Conservation (phyloP, 2,329 filamentous ascomycete species). For the Calonectria henricotiae region DNA sequence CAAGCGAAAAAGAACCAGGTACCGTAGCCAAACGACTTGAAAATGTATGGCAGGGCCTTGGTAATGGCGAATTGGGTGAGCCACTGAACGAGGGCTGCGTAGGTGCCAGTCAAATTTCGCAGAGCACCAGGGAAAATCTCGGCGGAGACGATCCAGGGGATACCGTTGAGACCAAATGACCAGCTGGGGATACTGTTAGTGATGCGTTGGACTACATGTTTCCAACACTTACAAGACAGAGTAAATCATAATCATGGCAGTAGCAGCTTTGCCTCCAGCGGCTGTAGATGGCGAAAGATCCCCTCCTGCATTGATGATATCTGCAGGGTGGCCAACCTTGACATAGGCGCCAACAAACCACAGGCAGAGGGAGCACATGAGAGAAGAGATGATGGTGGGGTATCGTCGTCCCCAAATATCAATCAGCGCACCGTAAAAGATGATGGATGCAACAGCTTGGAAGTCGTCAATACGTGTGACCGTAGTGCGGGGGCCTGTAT, state of each 20-base stretch:
- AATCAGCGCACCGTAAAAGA: constrained; percentile 61
- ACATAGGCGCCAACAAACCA: constrained; percentile 71
- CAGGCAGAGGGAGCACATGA: constrained; percentile 66
- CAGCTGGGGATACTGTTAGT: constrained; percentile 52
- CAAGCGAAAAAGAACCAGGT: constrained; percentile 73
- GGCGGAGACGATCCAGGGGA: constrained; percentile 64
- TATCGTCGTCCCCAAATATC: constrained; percentile 61
- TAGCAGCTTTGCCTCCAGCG: constrained; percentile 68
- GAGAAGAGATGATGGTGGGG: constrained; percentile 65
- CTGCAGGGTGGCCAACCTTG: constrained; percentile 66
- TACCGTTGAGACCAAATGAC: constrained; percentile 64
- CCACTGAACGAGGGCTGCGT: constrained; percentile 62
- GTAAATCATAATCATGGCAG: constrained; percentile 71
- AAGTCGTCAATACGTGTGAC: constrained; percentile 25
- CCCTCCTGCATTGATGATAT: constrained; percentile 62
- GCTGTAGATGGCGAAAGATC: constrained; percentile 61
- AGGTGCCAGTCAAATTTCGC: constrained; percentile 62
- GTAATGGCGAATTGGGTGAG: constrained; percentile 63
- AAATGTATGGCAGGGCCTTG: constrained; percentile 64
- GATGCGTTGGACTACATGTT: fast-evolving
- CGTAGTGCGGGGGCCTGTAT: no score
- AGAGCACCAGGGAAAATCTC: constrained; percentile 65
- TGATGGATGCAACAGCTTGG: constrained; percentile 59
- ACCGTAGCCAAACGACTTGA: constrained; percentile 64
- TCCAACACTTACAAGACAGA: constrained; percentile 65